These are phyloP conservation scores for Tolypocladium pustulatum DNA, from an alignment of 2,329 filamentous ascomycete species.

Conservation along the genomic window DNA sequence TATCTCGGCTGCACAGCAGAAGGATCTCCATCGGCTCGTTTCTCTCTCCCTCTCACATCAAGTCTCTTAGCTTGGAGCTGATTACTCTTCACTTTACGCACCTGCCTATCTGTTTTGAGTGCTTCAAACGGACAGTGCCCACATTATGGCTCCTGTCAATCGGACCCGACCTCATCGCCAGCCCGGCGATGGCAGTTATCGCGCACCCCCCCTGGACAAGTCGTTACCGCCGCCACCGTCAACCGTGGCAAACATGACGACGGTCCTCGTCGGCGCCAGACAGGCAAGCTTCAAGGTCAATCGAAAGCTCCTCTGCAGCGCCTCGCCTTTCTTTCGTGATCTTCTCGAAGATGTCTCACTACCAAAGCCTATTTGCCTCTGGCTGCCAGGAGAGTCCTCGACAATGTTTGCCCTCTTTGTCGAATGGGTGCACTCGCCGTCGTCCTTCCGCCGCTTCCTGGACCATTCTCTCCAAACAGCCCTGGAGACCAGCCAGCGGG, in stretches of 20 bases:
- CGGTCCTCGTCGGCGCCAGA: slow-evolving; percentile 31
- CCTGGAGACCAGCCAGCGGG: slow-evolving; percentile 15
- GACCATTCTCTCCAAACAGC: slow-evolving; percentile 26
- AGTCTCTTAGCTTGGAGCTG: not conserved
- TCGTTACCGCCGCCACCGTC: slow-evolving; percentile 10
- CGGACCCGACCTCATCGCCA: not conserved
- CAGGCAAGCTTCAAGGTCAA: slow-evolving; percentile 31
- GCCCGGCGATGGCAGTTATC: not conserved
- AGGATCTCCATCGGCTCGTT: not conserved
- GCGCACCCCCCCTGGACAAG: slow-evolving; percentile 8
- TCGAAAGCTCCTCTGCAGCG: slow-evolving; percentile 33
- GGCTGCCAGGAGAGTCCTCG: slow-evolving; percentile 35
- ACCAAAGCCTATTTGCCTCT: slow-evolving; percentile 20
- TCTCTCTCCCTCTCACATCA: not conserved
- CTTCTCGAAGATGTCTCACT: slow-evolving; percentile 26
- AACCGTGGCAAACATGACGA: slow-evolving; percentile 17
- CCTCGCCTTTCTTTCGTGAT: slow-evolving; percentile 37
- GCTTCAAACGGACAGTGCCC: not conserved
- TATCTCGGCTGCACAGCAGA: not conserved
- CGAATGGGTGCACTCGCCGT: slow-evolving; percentile 38
- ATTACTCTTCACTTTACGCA: not conserved
- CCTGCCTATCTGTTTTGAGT: not conserved
- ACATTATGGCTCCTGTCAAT: slow-evolving; percentile 2
- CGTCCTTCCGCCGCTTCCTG: slow-evolving; percentile 30
- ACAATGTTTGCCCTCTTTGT: slow-evolving; percentile 44